Percentiles rank a stretch among this genome's conserved stretches.
Conservation (phyloP, 129 eudicot genomes). For the Oenanthe sinensis region DNA sequence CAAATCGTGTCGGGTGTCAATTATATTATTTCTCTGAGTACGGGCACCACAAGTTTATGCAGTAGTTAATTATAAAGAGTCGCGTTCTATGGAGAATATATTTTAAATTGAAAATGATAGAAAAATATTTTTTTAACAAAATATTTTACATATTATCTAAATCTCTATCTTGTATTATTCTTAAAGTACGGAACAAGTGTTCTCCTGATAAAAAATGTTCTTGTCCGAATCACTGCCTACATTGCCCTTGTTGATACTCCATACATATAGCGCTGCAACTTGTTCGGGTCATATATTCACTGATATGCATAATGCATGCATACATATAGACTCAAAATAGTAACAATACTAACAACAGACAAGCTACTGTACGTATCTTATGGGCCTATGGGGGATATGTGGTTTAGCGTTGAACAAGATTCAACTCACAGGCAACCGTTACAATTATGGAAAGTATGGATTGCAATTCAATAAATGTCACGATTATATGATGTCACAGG, state of each 20-base stretch:
- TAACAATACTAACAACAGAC: slow-evolving; percentile 1
- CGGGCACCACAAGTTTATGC: not conserved
- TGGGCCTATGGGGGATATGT: not conserved
- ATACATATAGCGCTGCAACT: not conserved
- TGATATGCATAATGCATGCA: not conserved
- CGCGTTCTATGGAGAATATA: no score
- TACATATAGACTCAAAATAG: not conserved
- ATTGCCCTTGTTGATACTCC: no score
- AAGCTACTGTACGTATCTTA: not conserved
- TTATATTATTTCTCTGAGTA: not conserved
- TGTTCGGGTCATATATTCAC: not conserved
- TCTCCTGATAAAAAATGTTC: no score
- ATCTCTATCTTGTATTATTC: no score
- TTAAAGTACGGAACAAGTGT: no score
- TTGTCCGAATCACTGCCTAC: no score
- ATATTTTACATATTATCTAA: no score
- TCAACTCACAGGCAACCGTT: not conserved
- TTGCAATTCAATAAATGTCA: not conserved
- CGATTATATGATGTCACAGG: not conserved
- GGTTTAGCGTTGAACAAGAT: not conserved
- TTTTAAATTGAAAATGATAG: no score
- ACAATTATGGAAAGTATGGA: not conserved
- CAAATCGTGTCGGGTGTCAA: not conserved
- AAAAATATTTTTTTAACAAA: no score
- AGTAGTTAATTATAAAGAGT: not conserved